Evolutionary conservation across 331 rosid species (phyloP).

Genomic region (Malus hybrid): DNA sequence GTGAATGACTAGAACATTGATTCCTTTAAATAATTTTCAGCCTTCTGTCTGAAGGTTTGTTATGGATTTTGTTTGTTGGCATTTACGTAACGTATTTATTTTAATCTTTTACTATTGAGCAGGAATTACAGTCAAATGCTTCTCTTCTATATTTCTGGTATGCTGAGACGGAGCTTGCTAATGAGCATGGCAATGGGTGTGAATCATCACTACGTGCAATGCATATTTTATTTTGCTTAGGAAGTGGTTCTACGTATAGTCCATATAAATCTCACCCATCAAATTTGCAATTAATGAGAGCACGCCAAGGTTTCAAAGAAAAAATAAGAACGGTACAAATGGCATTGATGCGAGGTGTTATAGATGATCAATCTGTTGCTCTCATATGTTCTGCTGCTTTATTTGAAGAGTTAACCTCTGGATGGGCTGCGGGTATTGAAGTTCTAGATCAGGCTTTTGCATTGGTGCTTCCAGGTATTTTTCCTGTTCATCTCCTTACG

Average conservation of each 20-base stretch:
- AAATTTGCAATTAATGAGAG: conserved; percentile 72
- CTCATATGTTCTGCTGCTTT: conserved; percentile 75
- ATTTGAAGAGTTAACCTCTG: conserved; percentile 79
- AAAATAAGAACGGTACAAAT: conserved; percentile 56
- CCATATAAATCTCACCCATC: conserved; percentile 67
- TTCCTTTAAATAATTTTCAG: neutral
- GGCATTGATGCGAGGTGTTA: conserved; percentile 61
- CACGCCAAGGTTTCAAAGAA: conserved; percentile 90
- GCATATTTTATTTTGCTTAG: conserved; percentile 78
- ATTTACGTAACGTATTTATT: neutral
- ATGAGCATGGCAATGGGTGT: conserved; percentile 12
- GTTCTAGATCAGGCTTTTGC: conserved; percentile 81
- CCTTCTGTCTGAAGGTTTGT: neutral
- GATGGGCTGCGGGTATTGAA: conserved; percentile 61
- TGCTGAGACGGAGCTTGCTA: conserved; percentile 80
- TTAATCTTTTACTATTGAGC: conserved; percentile 17
- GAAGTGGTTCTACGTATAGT: conserved; percentile 55
- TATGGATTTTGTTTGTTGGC: neutral
- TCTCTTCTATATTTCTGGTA: conserved; percentile 86
- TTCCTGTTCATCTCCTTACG: conserved; percentile 9
- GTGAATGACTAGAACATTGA: neutral
- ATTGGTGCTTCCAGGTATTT: conserved; percentile 87
- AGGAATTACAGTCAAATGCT: conserved; percentile 62
- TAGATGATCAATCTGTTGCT: conserved; percentile 74
- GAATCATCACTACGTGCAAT: conserved; percentile 52